Evolutionary conservation across 225 moss, liverwort and hornwort species (phyloP), one percentile per base, ranked within the genome.

Genomic region (Pleurozium schreberi): DNA sequence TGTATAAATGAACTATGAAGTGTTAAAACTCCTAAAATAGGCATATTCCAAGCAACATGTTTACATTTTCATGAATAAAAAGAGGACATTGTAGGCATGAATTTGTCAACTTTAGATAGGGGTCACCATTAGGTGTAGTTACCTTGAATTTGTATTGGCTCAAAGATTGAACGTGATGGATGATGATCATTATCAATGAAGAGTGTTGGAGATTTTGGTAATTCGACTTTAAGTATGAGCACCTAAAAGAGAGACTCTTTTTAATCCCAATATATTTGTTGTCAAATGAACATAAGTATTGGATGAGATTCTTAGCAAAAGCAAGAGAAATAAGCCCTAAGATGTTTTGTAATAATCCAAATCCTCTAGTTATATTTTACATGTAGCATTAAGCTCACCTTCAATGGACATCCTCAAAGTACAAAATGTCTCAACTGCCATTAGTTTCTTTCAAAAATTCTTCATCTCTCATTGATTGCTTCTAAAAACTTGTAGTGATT

Each of bases 141-240:
- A 11, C 5, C 7, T n/a, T 34, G n/a, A 34, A 21, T 10, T 40
- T 27, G 8, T 1, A 1, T 38, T 25, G 14, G 25, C 1, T 9
- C 2, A 6, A 38, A 25, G 6, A 55, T 21, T n/a, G 21, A 38
- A 55, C 16, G 38, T 55, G 3, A 1, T 25, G 3, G 55, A 25
- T 38, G 10, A 53, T 53, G 15, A 38, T 15, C 15, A 77, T 15
- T 77, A 2, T 9, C 2, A 38, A 77, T 77, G 25, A 25, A 77
- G 22, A 38, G 0, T 26, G 0, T n/a, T 57, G 0, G 26, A 0
- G 4, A n/a, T 10, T n/a, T 26, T 1, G 1, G 0, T 78, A 26
- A 17, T n/a, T 55, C 0, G 0, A 52, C 23, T 17, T n/a, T 6
- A 10, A 26, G 1, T 16, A 10, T 26, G 6, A 55, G 5, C 6